Evolutionary conservation across 1,284 basidiomycete genomes (phyloP).

Genomic region (Moesziomyces parantarcticus): DNA sequence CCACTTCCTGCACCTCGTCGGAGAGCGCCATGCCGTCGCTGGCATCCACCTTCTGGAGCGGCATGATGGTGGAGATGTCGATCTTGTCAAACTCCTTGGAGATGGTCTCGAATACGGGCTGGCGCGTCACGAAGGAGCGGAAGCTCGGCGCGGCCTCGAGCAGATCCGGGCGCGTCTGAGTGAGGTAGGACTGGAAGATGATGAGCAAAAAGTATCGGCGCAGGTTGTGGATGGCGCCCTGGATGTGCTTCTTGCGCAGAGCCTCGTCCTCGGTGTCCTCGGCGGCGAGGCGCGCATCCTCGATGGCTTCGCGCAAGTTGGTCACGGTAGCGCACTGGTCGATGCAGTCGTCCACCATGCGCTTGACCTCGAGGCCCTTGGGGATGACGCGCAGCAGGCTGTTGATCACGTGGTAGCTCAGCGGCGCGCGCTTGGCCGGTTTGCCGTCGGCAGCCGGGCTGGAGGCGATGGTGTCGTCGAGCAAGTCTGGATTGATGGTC

Average conservation of each 20-base stretch:
- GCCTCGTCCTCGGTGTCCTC: constrained; percentile 82
- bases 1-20: constrained; percentile 70
- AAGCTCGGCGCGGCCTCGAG: constrained; percentile 55
- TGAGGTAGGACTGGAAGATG: constrained; percentile 92
- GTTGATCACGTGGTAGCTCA: constrained; percentile 76
- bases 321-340: constrained; percentile 82
- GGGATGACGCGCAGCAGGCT: constrained; percentile 87
- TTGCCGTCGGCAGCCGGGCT: constrained; percentile 1
- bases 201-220: constrained; percentile 84
- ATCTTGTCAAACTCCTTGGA: constrained; percentile 88
- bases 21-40: constrained; percentile 78
- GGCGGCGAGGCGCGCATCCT: constrained; percentile 78
- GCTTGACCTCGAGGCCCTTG: constrained; percentile 87
- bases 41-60: constrained; percentile 75
- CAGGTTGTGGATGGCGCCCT: constrained; percentile 53
- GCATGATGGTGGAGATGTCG: constrained; percentile 82
- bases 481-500: constrained; percentile 34
- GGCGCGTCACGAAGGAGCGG: constrained; percentile 59
- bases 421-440: constrained; percentile 32
- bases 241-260: constrained; percentile 74
- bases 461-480: constrained; percentile 14
- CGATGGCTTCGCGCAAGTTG: constrained; percentile 88
- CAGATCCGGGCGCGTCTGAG: constrained; percentile 80
- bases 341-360: constrained; percentile 87
- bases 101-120: constrained; percentile 89